Evolutionary conservation across 176 grass and related monocot genomes (phyloP), one percentile per base, ranked within the genome.

Genomic region (Microstegium vimineum): DNA sequence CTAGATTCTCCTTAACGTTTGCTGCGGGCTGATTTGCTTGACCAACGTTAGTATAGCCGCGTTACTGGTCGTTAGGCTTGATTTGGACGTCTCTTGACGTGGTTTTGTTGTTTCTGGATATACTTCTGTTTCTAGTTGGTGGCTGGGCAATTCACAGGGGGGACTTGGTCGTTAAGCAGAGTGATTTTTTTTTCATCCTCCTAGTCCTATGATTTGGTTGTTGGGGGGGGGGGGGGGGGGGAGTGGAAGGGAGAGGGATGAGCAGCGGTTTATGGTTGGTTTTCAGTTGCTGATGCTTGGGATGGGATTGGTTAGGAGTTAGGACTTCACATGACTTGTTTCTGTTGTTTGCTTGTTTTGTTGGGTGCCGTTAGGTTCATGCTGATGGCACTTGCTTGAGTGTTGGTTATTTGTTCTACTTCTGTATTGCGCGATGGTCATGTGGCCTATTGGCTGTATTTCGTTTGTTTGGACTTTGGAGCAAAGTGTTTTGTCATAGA

Each of bases 21-120:
- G 51, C 25, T 10, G 17, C 68, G 41, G 20, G 25, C 73, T 63
- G 40, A 76, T 89, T 63, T 71, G 63, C 51, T 75, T 22, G 40
- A 35, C 36, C 5, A 31, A 57, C 16, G 74, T 18, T 84, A 49
- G n/a, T 32, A 38, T 16, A 61, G 73, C 14, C 74, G 23, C 59
- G 3, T 46, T 35, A 62, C 47, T 31, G 66, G 74, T 88, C 33
- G 56, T 49, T 78, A 46, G 63, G 64, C 42, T 34, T 69, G 82
- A 89, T 46, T 77, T 77, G 56, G 87, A 89, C 87, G 83, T 81
- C 11, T 77, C 27, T n/a, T 62, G 41, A 43, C 59, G 78, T 42
- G 27, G 18, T 77, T 56, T 57, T 54, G 31, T 31, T 71, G 33
- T 56, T 76, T 54, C 11, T 5, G 32, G n/a, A 62, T 62, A 34